A percentile compares a stretch with the other conserved stretches of the same genome.
phyloP scores from a whole-genome alignment of 768 basidiomycete species.

The Sarcodon aspratus region DNA sequence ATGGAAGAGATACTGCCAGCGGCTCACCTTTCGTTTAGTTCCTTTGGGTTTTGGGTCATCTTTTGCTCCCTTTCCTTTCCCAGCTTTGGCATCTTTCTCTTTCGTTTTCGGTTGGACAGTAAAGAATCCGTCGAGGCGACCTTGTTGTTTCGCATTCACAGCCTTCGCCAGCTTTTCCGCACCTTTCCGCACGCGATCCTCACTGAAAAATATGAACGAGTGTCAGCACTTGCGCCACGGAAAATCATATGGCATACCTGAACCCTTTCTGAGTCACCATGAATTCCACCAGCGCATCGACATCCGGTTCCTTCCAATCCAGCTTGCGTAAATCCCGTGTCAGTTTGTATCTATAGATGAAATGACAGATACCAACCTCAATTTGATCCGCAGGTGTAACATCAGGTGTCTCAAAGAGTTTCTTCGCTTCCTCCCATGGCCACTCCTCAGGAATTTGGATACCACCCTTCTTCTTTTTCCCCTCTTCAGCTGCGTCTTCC shows the following conservation, averaged over 20 bases:
- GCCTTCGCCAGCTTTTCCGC: slow-evolving; percentile 88
- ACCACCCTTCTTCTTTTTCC: slow-evolving; percentile 68
- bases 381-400: slow-evolving; percentile 79
- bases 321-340: slow-evolving; percentile 35
- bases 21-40: slow-evolving; percentile 42
- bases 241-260: slow-evolving; percentile 47
- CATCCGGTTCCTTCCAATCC: slow-evolving; percentile 89
- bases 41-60: slow-evolving; percentile 19
- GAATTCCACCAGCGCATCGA: slow-evolving; percentile 90
- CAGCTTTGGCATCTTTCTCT: slow-evolving; percentile 28
- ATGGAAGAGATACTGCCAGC: too few species aligned
- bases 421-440: slow-evolving; percentile 95
- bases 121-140: slow-evolving; percentile 94
- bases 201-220: slow-evolving; percentile 35
- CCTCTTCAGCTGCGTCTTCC: slow-evolving; percentile 29
- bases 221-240: background rate
- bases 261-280: slow-evolving; percentile 93
- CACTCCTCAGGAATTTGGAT: slow-evolving; percentile 85
- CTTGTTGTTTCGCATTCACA: slow-evolving; percentile 87
- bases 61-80: slow-evolving; percentile 26
- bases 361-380: slow-evolving; percentile 39
- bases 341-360: background rate
- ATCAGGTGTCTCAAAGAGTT: slow-evolving; percentile 82
- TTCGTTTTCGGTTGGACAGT: slow-evolving; percentile 48
- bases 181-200: slow-evolving; percentile 92